A percentile compares a stretch with the other conserved stretches of the same genome.
Evolutionary conservation across 106 monocot genomes (phyloP).

Genomic region (Dendrobium huoshanense): DNA sequence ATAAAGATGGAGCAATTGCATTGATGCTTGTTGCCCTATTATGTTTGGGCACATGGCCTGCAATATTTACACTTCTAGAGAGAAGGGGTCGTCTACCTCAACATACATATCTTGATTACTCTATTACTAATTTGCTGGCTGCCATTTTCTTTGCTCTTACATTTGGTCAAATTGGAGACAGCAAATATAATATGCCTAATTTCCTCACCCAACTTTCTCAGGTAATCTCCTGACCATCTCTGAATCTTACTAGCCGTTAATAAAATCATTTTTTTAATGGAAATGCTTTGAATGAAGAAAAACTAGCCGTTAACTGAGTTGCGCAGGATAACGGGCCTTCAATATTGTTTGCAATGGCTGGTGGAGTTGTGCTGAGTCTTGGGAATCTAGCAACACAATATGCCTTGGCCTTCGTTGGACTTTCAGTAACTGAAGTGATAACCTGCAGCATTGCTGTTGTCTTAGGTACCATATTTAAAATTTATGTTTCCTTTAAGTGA

Average conservation of each 20-base stretch:
- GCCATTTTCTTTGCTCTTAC: constrained; percentile 79
- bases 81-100: constrained; percentile 85
- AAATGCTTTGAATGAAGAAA: too few relatives aligned
- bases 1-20: constrained; percentile 84
- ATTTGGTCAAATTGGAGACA: constrained; percentile 73
- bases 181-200: constrained; percentile 60
- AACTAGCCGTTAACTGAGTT: too few relatives aligned
- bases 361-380: constrained; percentile 77
- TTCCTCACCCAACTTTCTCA: constrained; percentile 82
- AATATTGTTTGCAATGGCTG: constrained; percentile 79
- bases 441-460: constrained; percentile 76
- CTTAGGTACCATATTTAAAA: constrained; percentile 40
- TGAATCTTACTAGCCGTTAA: too few relatives aligned
- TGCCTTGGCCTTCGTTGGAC: constrained; percentile 87
- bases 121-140: constrained; percentile 70
- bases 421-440: constrained; percentile 88
- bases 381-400: constrained; percentile 90
- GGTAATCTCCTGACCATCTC: constrained; percentile 15
- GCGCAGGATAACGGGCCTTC: constrained; percentile 92
- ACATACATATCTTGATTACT: constrained; percentile 87
- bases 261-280: too few relatives aligned
- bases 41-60: constrained; percentile 92
- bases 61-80: constrained; percentile 66
- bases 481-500: too few relatives aligned
- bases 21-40: constrained; percentile 72